These are phyloP conservation scores for Ormosia semicastrata DNA, from an alignment of 306 rosid species.

Conservation along the genomic window DNA sequence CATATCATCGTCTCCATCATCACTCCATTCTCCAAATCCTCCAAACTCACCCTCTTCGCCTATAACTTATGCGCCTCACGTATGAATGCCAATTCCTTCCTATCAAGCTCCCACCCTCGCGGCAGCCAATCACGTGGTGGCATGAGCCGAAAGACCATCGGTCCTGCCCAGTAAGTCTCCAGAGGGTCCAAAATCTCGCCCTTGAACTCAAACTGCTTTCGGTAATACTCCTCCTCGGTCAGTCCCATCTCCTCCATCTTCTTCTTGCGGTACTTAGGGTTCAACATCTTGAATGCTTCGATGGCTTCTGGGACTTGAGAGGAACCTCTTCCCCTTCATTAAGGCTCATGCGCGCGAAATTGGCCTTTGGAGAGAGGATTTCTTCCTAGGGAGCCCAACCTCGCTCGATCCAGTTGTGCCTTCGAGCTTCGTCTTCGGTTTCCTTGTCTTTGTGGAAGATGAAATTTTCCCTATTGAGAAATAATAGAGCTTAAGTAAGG, in stretches of 20 bases:
- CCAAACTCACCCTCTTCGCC: too few species aligned
- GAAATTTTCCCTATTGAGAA: too few species aligned
- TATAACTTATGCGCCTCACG: slow-evolving; percentile 75
- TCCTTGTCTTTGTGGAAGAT: slow-evolving; percentile 64
- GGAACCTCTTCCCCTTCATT: too few species aligned
- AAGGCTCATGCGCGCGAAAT: slow-evolving; percentile 80
- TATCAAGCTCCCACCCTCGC: slow-evolving; percentile 86
- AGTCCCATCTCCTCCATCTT: too few species aligned
- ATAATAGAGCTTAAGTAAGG: too few species aligned
- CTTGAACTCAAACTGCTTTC: too few species aligned
- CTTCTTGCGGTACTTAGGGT: too few species aligned
- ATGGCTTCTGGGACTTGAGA: too few species aligned
- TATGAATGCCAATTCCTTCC: slow-evolving; percentile 73
- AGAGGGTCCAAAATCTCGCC: slow-evolving; percentile 69
- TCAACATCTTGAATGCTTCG: too few species aligned
- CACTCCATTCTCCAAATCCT: slow-evolving; percentile 46
- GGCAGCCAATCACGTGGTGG: slow-evolving; percentile 99
- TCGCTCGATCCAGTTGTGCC: slow-evolving; percentile 83
- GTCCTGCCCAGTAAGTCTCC: slow-evolving; percentile 63
- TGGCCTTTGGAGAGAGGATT: slow-evolving; percentile 76
- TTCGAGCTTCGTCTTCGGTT: slow-evolving; percentile 83
- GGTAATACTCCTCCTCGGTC: too few species aligned
- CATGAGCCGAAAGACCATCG: slow-evolving; percentile 57
- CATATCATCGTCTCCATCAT: slow-evolving; percentile 50
- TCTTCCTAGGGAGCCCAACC: slow-evolving; percentile 99